Conservation (phyloP, 2,329 filamentous ascomycete genomes). For the Lomentospora prolificans region DNA sequence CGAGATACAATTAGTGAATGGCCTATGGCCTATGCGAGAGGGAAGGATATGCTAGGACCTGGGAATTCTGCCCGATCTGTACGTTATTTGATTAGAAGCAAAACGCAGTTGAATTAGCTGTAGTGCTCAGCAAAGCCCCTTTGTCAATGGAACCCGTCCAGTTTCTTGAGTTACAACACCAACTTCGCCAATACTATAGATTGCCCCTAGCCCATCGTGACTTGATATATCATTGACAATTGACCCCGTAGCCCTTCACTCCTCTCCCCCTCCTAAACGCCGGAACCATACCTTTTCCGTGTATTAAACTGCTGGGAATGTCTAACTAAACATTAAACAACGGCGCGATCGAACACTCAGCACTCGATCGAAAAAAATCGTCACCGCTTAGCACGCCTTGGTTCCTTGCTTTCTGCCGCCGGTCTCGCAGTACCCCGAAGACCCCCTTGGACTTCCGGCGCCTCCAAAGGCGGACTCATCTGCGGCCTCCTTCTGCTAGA, state of each 20-base stretch:
- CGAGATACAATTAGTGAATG: no score
- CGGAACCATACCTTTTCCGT: constrained; percentile 3
- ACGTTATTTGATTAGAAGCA: neutral
- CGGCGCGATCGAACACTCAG: neutral
- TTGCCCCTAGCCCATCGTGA: no score
- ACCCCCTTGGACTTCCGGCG: neutral
- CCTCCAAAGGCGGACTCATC: neutral
- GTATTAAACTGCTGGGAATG: neutral
- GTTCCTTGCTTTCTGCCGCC: neutral
- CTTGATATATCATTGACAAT: no score
- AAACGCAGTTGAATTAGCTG: no score
- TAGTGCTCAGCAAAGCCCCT: no score
- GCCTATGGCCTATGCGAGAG: no score
- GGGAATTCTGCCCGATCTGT: neutral
- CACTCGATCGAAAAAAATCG: neutral
- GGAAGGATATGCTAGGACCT: no score
- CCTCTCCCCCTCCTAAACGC: neutral
- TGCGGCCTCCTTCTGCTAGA: constrained; percentile 15
- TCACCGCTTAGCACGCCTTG: neutral
- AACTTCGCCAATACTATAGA: no score
- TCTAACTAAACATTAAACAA: neutral
- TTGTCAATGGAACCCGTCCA: no score
- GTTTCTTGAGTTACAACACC: no score
- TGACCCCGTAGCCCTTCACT: no score
- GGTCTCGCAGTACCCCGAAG: neutral